Evolutionary conservation across 139 green algal species (phyloP).

Genomic region (Picochlorum sp.): DNA sequence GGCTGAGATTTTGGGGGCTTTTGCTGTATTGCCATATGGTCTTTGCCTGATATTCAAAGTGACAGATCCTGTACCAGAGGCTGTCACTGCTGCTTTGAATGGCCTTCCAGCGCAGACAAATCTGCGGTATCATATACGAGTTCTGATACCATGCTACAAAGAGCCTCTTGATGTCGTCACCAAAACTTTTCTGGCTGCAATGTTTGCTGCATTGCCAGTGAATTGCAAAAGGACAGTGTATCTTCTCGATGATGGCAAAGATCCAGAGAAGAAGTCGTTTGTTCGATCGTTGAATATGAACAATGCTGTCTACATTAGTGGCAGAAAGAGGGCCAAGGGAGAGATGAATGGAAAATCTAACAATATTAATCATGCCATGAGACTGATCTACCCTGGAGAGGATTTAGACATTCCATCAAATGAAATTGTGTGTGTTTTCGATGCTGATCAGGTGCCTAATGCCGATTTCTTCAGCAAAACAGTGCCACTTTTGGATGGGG

Average conservation of each 20-base stretch:
- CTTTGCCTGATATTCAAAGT: constrained; percentile 29
- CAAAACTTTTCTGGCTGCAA: constrained; percentile 40
- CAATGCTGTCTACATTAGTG: constrained; percentile 57
- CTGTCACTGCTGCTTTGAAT: constrained; percentile 9
- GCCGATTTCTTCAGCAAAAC: constrained; percentile 71
- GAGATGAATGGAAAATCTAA: constrained; percentile 77
- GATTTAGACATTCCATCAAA: constrained; percentile 34
- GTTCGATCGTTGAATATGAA: constrained; percentile 18
- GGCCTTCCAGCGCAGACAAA: constrained; percentile 12
- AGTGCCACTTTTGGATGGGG: constrained; percentile 47
- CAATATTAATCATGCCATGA: constrained; percentile 66
- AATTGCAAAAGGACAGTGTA: constrained; percentile 46
- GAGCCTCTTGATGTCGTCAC: constrained; percentile 46
- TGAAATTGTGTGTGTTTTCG: constrained; percentile 70
- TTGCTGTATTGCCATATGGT: constrained; percentile 46
- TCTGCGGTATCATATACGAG: constrained; percentile 44
- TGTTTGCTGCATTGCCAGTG: constrained; percentile 31
- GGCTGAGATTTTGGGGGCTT: constrained; percentile 42
- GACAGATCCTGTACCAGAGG: background rate
- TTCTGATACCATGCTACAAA: constrained; percentile 54
- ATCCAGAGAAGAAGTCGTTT: constrained; percentile 40
- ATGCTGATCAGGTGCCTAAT: constrained; percentile 60
- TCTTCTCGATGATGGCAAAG: constrained; percentile 47
- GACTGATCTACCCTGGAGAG: constrained; percentile 45
- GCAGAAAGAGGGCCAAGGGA: constrained; percentile 42